Evolutionary conservation across 2,329 filamentous ascomycete genomes (phyloP), one percentile per base, ranked within the genome.

Genomic region (Dryadomyces quercivorus): DNA sequence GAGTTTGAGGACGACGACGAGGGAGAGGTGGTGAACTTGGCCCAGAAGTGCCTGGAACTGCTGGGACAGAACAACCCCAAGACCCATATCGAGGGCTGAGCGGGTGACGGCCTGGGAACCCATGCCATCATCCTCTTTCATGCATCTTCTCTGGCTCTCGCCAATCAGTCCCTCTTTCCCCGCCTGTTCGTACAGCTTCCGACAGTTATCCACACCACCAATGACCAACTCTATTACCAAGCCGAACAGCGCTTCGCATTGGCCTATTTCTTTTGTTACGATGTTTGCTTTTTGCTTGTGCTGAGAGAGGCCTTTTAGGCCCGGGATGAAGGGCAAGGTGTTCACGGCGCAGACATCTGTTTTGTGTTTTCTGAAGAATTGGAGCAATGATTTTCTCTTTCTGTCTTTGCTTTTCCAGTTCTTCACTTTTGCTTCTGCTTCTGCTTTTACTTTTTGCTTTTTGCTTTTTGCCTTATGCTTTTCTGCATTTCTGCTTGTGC

Each of bases 1-100:
- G 88, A 91, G 61, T 85, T 85, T 59, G 88, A 86, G 50, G 90
- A 95, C 62, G 90, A 95, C 57, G 91, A 93, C 48, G 91, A 96
- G 67, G 88, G 86, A 55, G 92, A 97, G 68, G 91, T 96, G 47
- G 88, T 96, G 59, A 90, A 84, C 61, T 80, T 98, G 61, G 92
- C 93, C 22, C 86, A 92, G 64, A 81, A 90, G 62, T 97, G 90
- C 67, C 76, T 96, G 44, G 92, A 96, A 69, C 77, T 95, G 3
- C 73, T 95, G 38, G 88, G 86, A 51, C 86, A 88, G 67, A 79
- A 77, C 63, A 82, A 77, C 63, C 82, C 85, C 36, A 92, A 92
- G 70, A 79, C 84, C 50, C 84, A 94, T 60, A 88, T 93, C 59
- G 89, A 95, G 69, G 87, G 86, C 44, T 93, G 60, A 74, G 34